phyloP scores from a whole-genome alignment of 148 eudicot species.

The Chenopodium album region DNA sequence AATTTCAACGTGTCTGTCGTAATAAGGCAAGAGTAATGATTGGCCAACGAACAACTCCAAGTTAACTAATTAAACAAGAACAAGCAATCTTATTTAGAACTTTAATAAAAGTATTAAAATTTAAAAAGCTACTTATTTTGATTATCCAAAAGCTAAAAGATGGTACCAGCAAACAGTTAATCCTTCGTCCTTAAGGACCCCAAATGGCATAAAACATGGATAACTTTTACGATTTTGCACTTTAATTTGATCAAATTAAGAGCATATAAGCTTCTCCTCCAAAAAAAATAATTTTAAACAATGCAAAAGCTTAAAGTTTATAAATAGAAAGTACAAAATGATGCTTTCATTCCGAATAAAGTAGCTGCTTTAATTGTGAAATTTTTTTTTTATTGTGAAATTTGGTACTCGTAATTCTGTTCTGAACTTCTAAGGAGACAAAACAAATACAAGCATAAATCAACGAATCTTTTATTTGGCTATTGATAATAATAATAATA shows the following conservation, averaged over 20 bases:
- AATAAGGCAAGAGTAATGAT: background rate
- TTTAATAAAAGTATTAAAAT: background rate
- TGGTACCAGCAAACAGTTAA: constrained; percentile 10
- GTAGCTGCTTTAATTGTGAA: constrained; percentile 4
- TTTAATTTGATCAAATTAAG: constrained; percentile 3
- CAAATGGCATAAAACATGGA: background rate
- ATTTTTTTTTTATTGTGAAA: background rate
- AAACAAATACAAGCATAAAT: background rate
- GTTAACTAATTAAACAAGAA: background rate
- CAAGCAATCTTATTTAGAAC: background rate
- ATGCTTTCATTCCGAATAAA: background rate
- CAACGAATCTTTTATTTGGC: background rate
- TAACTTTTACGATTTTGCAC: constrained; percentile 4
- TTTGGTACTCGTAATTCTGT: constrained; percentile 8
- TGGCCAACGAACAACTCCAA: constrained; percentile 10
- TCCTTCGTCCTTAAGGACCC: constrained; percentile 33
- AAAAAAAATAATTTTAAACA: too few relatives aligned
- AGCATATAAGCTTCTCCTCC: background rate
- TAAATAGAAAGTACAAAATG: constrained; percentile 22
- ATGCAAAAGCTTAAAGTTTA: constrained; percentile 11
- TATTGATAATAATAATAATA: background rate
- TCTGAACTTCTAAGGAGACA: constrained; percentile 33
- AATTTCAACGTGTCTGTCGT: background rate
- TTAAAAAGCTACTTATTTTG: background rate
- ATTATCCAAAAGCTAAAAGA: constrained; percentile 4